Evolutionary conservation across 768 basidiomycete genomes (phyloP).

Genomic region (Kwoniella mangroviensis): DNA sequence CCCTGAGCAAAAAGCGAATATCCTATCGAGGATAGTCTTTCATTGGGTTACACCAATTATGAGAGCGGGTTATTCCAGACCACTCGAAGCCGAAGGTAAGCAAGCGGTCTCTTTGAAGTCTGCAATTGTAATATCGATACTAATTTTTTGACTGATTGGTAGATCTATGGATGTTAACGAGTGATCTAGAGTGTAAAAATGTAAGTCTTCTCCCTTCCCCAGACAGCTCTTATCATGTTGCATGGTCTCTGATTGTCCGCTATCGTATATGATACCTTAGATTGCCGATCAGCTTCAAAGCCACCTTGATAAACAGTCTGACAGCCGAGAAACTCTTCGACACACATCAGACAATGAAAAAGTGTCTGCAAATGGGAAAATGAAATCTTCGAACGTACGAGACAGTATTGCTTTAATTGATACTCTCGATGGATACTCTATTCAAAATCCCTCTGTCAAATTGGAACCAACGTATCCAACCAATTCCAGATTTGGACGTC

Average conservation of each 20-base stretch:
- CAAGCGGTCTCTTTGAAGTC: not conserved
- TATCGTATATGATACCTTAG: not conserved
- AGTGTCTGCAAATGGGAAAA: not conserved
- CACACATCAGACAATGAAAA: not conserved
- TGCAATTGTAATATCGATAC: not conserved
- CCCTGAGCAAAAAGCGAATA: conserved; percentile 32
- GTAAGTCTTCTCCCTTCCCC: conserved; percentile 7
- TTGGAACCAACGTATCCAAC: not conserved
- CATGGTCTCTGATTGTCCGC: too few species aligned
- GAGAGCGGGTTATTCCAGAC: conserved; percentile 40
- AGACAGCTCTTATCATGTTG: not conserved
- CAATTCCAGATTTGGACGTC: not conserved
- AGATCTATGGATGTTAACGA: conserved; percentile 31
- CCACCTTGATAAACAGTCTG: not conserved
- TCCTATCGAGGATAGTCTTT: conserved; percentile 28
- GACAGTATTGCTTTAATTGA: conserved; percentile 16
- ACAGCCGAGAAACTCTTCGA: not conserved
- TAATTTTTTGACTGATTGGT: not conserved
- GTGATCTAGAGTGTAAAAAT: conserved; percentile 26
- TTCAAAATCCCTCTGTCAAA: conserved; percentile 10
- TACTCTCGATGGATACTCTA: conserved; percentile 12
- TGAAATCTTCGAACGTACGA: not conserved
- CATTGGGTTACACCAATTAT: conserved; percentile 47
- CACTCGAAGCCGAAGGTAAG: conserved; percentile 36
- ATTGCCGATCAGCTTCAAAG: conserved; percentile 25